Percentiles rank a stretch among this genome's conserved stretches.
phyloP scores from a whole-genome alignment of 192 early-diverging fungal species.

The Coemansia sp. region DNA sequence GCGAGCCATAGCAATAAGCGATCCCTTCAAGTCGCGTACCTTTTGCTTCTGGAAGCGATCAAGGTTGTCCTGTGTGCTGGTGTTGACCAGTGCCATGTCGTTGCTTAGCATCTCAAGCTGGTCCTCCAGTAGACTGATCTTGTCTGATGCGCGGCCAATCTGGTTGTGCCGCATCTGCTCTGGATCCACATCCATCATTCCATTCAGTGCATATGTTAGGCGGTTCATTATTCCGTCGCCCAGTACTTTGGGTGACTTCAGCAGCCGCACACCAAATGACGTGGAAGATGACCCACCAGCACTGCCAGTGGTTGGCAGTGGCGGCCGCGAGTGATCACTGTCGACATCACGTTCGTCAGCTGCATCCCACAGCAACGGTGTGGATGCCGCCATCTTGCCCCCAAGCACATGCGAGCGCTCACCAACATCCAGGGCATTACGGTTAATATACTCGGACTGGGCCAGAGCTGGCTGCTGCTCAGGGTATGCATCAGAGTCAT shows the following conservation, averaged over 20 bases:
- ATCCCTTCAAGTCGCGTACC: slow-evolving; percentile 78
- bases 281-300: neutral
- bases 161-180: too few species aligned
- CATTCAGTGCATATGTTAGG: slow-evolving; percentile 71
- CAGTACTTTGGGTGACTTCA: slow-evolving; percentile 34
- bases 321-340: neutral
- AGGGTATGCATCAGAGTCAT: neutral
- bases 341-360: neutral
- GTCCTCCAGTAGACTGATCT: too few species aligned
- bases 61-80: slow-evolving; percentile 82
- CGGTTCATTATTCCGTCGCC: too few species aligned
- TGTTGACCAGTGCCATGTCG: slow-evolving; percentile 76
- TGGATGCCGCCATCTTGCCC: slow-evolving; percentile 38
- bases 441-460: slow-evolving; percentile 38
- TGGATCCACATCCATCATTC: slow-evolving; percentile 9
- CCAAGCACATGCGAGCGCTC: neutral
- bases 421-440: slow-evolving; percentile 1
- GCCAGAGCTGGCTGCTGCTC: slow-evolving; percentile 19
- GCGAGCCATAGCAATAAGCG: slow-evolving; percentile 74
- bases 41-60: slow-evolving; percentile 96
- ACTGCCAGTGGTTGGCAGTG: neutral
- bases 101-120: too few species aligned
- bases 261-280: slow-evolving; percentile 37
- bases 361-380: slow-evolving; percentile 22
- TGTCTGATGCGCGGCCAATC: too few species aligned